A percentile compares a stretch with the other conserved stretches of the same genome.
These are phyloP conservation scores for Ophiosphaerella narmari DNA, from an alignment of 2,329 filamentous ascomycete species.

Conservation along the genomic window DNA sequence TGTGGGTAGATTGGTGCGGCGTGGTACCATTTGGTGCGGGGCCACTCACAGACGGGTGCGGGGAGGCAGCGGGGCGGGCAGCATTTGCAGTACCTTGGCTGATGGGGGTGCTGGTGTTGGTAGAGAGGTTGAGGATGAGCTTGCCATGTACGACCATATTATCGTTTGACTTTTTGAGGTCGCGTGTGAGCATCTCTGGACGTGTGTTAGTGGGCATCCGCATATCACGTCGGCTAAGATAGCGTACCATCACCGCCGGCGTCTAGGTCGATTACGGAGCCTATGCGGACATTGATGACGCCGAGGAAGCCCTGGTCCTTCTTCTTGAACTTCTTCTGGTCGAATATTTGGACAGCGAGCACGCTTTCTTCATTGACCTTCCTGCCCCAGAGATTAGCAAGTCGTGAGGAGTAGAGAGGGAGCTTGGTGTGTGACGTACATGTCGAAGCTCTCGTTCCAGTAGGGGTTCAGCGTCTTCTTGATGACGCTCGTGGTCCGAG, in stretches of 20 bases:
- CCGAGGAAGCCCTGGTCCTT: constrained; percentile 99
- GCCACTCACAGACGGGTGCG: constrained; percentile 47
- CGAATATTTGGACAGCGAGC: constrained; percentile 96
- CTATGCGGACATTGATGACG: constrained; percentile 95
- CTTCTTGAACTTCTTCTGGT: constrained; percentile 99
- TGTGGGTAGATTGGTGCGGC: constrained; percentile 45
- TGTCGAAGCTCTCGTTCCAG: constrained; percentile 99
- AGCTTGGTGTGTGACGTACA: constrained; percentile 63
- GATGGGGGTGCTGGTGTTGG: constrained; percentile 77
- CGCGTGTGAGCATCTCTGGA: constrained; percentile 91
- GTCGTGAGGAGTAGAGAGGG: constrained; percentile 3
- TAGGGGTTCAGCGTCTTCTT: constrained; percentile 99
- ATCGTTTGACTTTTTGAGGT: constrained; percentile 97
- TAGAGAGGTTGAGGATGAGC: constrained; percentile 93
- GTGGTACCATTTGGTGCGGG: constrained; percentile 40
- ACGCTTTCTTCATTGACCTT: constrained; percentile 93
- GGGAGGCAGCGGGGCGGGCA: constrained; percentile 47
- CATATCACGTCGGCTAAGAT: background rate
- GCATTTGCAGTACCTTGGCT: constrained; percentile 54
- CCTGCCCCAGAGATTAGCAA: constrained; percentile 58
- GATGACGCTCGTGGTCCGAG: constrained; percentile 94
- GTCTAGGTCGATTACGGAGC: constrained; percentile 89
- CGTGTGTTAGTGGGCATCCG: constrained; percentile 27
- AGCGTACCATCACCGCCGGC: constrained; percentile 84
- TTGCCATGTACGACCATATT: constrained; percentile 98